Conservation (phyloP, 441 rosid genomes). For the Cnidoscolus chayamansa region DNA sequence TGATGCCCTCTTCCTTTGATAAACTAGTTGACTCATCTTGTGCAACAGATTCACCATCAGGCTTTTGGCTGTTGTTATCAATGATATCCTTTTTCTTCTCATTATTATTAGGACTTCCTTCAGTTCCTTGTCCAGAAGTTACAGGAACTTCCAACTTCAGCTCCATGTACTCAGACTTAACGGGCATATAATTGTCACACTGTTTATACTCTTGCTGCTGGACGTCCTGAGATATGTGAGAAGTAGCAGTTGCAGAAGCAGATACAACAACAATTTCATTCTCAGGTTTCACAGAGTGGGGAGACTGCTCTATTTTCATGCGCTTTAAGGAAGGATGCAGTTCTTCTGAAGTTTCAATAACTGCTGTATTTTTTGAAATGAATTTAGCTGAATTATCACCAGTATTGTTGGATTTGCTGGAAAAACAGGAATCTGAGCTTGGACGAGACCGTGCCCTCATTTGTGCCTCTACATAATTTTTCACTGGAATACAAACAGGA, state of each 20-base stretch:
- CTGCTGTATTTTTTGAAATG: conserved; percentile 41
- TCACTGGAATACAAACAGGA: conserved; percentile 97
- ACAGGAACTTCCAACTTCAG: conserved; percentile 57
- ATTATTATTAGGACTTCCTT: conserved; percentile 44
- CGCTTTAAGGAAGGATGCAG: conserved; percentile 82
- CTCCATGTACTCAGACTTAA: conserved; percentile 63
- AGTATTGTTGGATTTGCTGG: conserved; percentile 43
- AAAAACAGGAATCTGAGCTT: conserved; percentile 40
- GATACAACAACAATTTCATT: conserved; percentile 49
- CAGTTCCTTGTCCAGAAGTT: conserved; percentile 54
- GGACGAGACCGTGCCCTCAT: conserved; percentile 48
- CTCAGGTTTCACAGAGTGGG: conserved; percentile 46
- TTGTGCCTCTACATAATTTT: conserved; percentile 53
- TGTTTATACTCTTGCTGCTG: conserved; percentile 51
- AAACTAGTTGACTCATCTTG: conserved; percentile 36
- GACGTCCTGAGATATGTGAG: conserved; percentile 43
- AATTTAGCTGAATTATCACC: conserved; percentile 46
- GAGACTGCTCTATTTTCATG: conserved; percentile 73
- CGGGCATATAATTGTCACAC: conserved; percentile 38
- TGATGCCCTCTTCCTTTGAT: conserved; percentile 46
- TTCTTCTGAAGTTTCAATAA: conserved; percentile 51
- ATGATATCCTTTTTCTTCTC: conserved; percentile 47
- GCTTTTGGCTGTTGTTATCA: conserved; percentile 45
- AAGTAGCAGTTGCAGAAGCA: conserved; percentile 41
- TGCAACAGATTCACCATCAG: conserved; percentile 38